Conservation (phyloP, 2,329 filamentous ascomycete genomes). For the Cladosporium sp. region DNA sequence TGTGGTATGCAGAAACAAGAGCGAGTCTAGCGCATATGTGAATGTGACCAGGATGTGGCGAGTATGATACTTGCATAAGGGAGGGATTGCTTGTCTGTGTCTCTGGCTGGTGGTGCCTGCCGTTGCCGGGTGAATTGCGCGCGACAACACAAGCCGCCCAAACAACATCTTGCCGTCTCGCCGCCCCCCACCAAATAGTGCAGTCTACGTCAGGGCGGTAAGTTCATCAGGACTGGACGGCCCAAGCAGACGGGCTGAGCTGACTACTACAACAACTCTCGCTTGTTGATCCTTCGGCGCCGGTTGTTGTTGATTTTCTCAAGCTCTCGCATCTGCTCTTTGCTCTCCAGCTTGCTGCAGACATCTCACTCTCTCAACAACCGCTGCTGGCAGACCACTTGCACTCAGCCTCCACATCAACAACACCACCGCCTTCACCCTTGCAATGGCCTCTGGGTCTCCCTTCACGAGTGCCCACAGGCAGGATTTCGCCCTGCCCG, state of each 20-base stretch:
- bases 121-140: background rate
- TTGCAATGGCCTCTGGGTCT: conserved; percentile 11
- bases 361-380: background rate
- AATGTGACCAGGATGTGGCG: background rate
- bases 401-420: background rate
- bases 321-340: background rate
- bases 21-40: conserved; percentile 11
- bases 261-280: conserved; percentile 14
- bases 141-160: background rate
- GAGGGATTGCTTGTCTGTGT: conserved; percentile 8
- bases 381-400: conserved; percentile 4
- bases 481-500: conserved; percentile 34
- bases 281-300: background rate
- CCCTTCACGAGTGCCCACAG: conserved; percentile 24
- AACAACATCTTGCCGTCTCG: background rate
- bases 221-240: background rate
- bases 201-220: conserved; percentile 1
- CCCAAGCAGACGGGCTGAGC: conserved; percentile 1
- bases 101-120: background rate
- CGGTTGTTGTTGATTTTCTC: conserved; percentile 11
- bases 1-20: conserved; percentile 7
- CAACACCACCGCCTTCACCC: background rate
- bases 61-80: background rate
- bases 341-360: background rate
- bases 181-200: background rate